Percentiles rank a stretch among this genome's conserved stretches.
phyloP scores from a whole-genome alignment of 257 asterid species.

The Echites panduratus region DNA sequence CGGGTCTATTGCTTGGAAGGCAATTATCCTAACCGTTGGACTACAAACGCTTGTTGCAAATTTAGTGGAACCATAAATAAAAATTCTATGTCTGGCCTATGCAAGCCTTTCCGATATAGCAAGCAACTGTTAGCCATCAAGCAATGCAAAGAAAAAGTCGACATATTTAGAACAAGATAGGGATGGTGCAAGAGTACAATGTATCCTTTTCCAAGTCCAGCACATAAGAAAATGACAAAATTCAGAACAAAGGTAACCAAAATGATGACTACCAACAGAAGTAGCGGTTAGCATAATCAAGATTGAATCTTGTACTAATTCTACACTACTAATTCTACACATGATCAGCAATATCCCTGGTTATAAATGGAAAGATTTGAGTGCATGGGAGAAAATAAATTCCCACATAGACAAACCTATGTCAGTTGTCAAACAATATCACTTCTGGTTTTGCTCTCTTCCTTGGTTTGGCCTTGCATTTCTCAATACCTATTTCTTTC shows the following conservation, averaged over 20 bases:
- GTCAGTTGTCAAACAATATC: background rate
- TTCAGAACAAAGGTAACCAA: background rate
- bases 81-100: too few species aligned
- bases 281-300: background rate
- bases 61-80: too few species aligned
- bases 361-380: too few species aligned
- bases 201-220: background rate
- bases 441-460: background rate
- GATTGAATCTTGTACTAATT: background rate
- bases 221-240: background rate
- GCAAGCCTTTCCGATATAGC: too few species aligned
- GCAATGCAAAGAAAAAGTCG: too few species aligned
- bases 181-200: too few species aligned
- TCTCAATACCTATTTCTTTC: constrained; percentile 9
- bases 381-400: background rate
- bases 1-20: constrained; percentile 99
- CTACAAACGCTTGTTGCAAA: constrained; percentile 16
- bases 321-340: too few species aligned
- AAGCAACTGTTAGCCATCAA: too few species aligned
- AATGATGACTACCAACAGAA: background rate
- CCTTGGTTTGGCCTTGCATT: background rate
- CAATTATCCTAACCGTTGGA: constrained; percentile 76
- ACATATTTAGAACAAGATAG: too few species aligned
- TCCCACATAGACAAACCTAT: background rate
- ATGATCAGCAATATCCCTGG: too few species aligned